A percentile compares a stretch with the other conserved stretches of the same genome.
These are phyloP conservation scores for Penicillium dipodomyicola DNA, from an alignment of 495 filamentous ascomycete species.

Conservation along the genomic window DNA sequence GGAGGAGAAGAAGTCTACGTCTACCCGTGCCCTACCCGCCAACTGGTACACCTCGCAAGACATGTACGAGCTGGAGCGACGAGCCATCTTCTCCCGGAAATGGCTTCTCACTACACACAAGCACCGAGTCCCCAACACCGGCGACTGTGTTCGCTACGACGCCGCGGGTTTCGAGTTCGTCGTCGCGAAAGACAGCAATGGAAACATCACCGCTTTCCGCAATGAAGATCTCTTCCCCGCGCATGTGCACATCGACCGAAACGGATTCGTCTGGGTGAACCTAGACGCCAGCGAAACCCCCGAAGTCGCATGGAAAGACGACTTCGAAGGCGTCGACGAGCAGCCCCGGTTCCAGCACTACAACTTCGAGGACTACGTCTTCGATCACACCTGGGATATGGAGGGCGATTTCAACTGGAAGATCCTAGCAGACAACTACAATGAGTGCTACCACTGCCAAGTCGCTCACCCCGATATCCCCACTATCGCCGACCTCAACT, in stretches of 20 bases:
- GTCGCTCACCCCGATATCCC: slow-evolving; percentile 49
- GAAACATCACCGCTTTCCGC: slow-evolving; percentile 48
- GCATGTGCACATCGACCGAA: slow-evolving; percentile 44
- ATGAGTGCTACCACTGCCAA: slow-evolving; percentile 53
- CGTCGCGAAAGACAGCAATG: slow-evolving; percentile 40
- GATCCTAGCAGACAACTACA: slow-evolving; percentile 50
- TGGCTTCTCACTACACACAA: slow-evolving; percentile 53
- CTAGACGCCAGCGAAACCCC: slow-evolving; percentile 36
- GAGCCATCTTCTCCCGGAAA: slow-evolving; percentile 47
- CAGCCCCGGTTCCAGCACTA: slow-evolving; percentile 41
- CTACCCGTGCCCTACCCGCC: slow-evolving; percentile 42
- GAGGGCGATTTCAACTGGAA: slow-evolving; percentile 52
- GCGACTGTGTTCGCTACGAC: slow-evolving; percentile 46
- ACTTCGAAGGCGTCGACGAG: slow-evolving; percentile 41
- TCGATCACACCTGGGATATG: slow-evolving; percentile 49
- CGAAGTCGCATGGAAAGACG: slow-evolving; percentile 42
- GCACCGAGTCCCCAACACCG: slow-evolving; percentile 40
- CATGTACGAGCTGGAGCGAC: slow-evolving; percentile 49
- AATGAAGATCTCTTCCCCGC: slow-evolving; percentile 42
- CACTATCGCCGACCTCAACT: slow-evolving; percentile 39
- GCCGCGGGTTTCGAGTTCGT: slow-evolving; percentile 48
- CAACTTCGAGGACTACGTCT: slow-evolving; percentile 46
- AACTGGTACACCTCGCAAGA: slow-evolving; percentile 46
- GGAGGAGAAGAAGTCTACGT: slow-evolving; percentile 26
- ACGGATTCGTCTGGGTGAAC: slow-evolving; percentile 52